phyloP scores from a whole-genome alignment of 2,329 filamentous ascomycete genomes.

The Paracamarosporium sp. region DNA sequence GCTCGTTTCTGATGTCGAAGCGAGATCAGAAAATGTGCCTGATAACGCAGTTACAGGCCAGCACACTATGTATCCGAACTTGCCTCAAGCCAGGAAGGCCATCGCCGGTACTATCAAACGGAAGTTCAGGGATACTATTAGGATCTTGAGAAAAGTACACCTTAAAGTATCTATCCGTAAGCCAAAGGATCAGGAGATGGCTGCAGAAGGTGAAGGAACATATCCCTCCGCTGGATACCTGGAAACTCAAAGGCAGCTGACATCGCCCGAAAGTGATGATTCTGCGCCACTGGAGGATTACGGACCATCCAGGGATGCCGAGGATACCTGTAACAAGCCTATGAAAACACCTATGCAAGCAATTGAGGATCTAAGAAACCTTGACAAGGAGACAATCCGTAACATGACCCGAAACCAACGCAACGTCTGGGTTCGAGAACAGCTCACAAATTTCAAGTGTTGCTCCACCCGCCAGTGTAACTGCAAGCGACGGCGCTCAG shows the following conservation, averaged over 20 bases:
- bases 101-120: constrained; percentile 4
- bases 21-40: background rate
- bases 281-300: background rate
- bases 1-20: background rate
- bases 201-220: constrained; percentile 4
- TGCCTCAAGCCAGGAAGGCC: background rate
- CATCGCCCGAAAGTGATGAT: background rate
- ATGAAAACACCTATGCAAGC: background rate
- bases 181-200: background rate
- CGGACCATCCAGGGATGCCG: background rate
- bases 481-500: constrained; percentile 1
- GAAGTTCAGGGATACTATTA: constrained; percentile 9
- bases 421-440: constrained; percentile 21
- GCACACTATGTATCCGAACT: background rate
- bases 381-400: constrained; percentile 17
- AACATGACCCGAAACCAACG: constrained; percentile 20
- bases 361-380: constrained; percentile 8
- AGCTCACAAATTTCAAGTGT: constrained; percentile 25
- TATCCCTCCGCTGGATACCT: background rate
- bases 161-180: background rate
- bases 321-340: background rate
- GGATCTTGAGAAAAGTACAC: constrained; percentile 3
- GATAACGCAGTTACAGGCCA: background rate
- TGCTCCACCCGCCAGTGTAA: constrained; percentile 1
- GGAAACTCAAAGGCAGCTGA: background rate